phyloP scores from a whole-genome alignment of 176 grass and related monocot species.

The Elymus sibiricus region DNA sequence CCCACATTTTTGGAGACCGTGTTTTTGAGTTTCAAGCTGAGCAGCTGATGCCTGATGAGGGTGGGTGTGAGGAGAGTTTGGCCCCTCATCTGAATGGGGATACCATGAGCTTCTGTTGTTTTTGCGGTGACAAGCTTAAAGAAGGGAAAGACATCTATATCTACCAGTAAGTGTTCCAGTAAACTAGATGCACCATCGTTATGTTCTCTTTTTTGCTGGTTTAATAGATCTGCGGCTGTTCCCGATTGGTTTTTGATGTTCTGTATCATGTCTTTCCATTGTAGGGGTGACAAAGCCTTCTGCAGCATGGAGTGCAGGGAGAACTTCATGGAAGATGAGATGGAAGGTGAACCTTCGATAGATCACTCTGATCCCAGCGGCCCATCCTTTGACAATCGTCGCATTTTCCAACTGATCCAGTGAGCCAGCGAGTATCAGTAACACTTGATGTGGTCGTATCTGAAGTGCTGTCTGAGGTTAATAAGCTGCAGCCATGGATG shows the following conservation, averaged over 20 bases:
- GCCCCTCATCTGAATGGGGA: constrained; percentile 29
- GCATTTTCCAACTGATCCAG: constrained; percentile 54
- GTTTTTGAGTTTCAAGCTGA: constrained; percentile 45
- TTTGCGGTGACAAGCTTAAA: constrained; percentile 53
- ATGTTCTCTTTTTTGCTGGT: not conserved
- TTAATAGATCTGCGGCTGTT: not conserved
- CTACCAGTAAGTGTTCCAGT: constrained; percentile 63
- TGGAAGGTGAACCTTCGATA: constrained; percentile 35
- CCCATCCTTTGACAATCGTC: not conserved
- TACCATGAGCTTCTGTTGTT: constrained; percentile 55
- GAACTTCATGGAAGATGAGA: constrained; percentile 65
- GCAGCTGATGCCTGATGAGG: constrained; percentile 28
- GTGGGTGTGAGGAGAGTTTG: constrained; percentile 32
- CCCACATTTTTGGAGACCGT: constrained; percentile 52
- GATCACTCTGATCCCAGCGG: constrained; percentile 12
- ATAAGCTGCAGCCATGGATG: constrained; percentile 80
- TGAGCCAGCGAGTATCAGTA: constrained; percentile 18
- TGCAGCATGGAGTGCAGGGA: constrained; percentile 70
- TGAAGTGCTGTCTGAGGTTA: constrained; percentile 81
- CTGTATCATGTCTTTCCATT: constrained; percentile 18
- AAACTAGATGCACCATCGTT: not conserved
- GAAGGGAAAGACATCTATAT: constrained; percentile 66
- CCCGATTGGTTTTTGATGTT: constrained; percentile 25
- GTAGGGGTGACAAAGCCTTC: constrained; percentile 76
- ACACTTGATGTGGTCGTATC: constrained; percentile 46